These are phyloP conservation scores for Perilla frutescens DNA, from an alignment of 257 asterid species.

Conservation along the genomic window DNA sequence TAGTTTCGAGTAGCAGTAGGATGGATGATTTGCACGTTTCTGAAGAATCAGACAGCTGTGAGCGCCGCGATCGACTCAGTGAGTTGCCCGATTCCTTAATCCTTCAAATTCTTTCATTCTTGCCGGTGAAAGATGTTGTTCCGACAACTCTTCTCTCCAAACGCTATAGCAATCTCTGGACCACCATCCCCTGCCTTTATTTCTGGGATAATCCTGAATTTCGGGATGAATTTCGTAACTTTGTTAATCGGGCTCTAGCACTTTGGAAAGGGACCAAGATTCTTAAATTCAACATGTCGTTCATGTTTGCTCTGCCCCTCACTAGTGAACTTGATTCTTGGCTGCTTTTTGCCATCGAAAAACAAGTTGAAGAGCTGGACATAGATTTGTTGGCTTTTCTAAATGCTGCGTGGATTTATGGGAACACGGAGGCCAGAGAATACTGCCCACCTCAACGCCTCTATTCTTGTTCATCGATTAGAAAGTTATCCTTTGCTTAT, in stretches of 20 bases:
- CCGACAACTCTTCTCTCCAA: neutral
- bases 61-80: constrained; percentile 1
- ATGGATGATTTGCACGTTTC: too few relatives aligned
- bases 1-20: too few relatives aligned
- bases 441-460: neutral
- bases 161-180: neutral
- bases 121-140: neutral
- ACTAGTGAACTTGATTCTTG: neutral
- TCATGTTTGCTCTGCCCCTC: too few relatives aligned
- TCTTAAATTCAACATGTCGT: neutral
- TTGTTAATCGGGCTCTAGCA: neutral
- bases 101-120: neutral
- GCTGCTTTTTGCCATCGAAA: neutral
- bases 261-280: neutral
- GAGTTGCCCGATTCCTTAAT: constrained; percentile 13
- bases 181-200: neutral
- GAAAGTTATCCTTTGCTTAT: neutral
- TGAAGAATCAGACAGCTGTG: too few relatives aligned
- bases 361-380: neutral
- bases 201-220: neutral
- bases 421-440: too few relatives aligned
- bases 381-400: neutral
- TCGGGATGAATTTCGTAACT: neutral
- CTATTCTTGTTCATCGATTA: neutral
- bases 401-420: too few relatives aligned